Conservation (phyloP, 495 filamentous ascomycete genomes). For the Polyplosphaeria fusca region DNA sequence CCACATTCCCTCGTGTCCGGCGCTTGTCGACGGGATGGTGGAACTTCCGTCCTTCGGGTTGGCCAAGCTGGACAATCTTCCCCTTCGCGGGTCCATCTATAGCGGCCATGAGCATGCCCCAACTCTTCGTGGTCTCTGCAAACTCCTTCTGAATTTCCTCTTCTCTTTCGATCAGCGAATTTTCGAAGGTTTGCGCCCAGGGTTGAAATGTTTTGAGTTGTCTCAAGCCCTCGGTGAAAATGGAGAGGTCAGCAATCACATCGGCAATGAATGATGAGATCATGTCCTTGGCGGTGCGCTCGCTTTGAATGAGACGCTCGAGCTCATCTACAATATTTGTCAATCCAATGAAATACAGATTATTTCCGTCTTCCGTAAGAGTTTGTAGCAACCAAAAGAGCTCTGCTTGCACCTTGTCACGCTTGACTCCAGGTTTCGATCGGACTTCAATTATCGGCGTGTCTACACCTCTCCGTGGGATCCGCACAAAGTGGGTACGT, state of each 20-base stretch:
- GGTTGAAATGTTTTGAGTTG: conserved; percentile 50
- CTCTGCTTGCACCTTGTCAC: conserved; percentile 21
- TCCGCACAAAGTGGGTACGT: conserved; percentile 35
- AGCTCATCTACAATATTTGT: conserved; percentile 47
- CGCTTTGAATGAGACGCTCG: conserved; percentile 44
- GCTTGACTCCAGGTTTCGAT: background rate
- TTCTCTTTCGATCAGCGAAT: conserved; percentile 19
- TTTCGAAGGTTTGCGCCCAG: conserved; percentile 46
- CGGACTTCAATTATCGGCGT: conserved; percentile 10
- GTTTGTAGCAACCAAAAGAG: conserved; percentile 41
- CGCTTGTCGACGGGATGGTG: conserved; percentile 52
- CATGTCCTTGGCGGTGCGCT: conserved; percentile 38
- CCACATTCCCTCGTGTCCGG: conserved; percentile 45
- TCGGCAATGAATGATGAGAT: conserved; percentile 43
- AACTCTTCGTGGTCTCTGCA: conserved; percentile 12
- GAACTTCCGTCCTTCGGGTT: conserved; percentile 40
- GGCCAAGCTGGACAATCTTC: conserved; percentile 31
- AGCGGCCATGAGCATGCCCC: background rate
- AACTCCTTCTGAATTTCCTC: conserved; percentile 39
- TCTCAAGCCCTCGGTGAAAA: conserved; percentile 42
- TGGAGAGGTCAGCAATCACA: conserved; percentile 45
- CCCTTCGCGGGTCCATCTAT: background rate
- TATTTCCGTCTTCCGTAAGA: conserved; percentile 32
- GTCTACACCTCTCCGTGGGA: background rate
- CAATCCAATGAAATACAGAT: conserved; percentile 38